phyloP scores from a whole-genome alignment of 768 basidiomycete species.

The Melanogaster broomeanus region DNA sequence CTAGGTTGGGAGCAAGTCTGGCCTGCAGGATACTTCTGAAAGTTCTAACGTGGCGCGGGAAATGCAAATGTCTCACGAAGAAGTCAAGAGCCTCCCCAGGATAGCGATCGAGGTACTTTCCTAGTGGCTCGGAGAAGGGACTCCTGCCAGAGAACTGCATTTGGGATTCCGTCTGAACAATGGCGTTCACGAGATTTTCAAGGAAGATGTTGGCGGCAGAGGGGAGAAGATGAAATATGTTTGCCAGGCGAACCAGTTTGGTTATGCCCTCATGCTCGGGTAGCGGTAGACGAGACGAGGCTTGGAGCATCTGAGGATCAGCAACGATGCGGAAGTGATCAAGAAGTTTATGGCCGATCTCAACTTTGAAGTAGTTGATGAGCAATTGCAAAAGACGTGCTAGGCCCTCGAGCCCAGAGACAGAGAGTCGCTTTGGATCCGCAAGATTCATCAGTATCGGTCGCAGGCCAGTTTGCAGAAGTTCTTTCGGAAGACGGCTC shows the following conservation, averaged over 20 bases:
- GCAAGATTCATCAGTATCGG: conserved; percentile 98
- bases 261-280: conserved; percentile 89
- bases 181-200: conserved; percentile 78
- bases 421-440: conserved; percentile 91
- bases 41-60: conserved; percentile 80
- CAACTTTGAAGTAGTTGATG: conserved; percentile 99
- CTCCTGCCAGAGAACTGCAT: conserved; percentile 89
- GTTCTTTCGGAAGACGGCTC: conserved; percentile 89
- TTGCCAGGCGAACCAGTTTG: conserved; percentile 91
- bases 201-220: conserved; percentile 92
- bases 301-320: conserved; percentile 81
- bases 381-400: conserved; percentile 91
- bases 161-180: conserved; percentile 90
- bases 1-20: conserved; percentile 72
- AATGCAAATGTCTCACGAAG: conserved; percentile 77
- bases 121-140: conserved; percentile 92
- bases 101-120: conserved; percentile 90
- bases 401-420: conserved; percentile 89
- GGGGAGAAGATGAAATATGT: conserved; percentile 96
- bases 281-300: conserved; percentile 76
- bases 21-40: conserved; percentile 82
- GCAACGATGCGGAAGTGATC: conserved; percentile 95
- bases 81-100: conserved; percentile 83
- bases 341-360: conserved; percentile 95
- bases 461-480: conserved; percentile 91